Percentiles rank a stretch among this genome's conserved stretches.
Conservation (phyloP, 2,329 filamentous ascomycete species). For the Chaetomiaceae sp. region DNA sequence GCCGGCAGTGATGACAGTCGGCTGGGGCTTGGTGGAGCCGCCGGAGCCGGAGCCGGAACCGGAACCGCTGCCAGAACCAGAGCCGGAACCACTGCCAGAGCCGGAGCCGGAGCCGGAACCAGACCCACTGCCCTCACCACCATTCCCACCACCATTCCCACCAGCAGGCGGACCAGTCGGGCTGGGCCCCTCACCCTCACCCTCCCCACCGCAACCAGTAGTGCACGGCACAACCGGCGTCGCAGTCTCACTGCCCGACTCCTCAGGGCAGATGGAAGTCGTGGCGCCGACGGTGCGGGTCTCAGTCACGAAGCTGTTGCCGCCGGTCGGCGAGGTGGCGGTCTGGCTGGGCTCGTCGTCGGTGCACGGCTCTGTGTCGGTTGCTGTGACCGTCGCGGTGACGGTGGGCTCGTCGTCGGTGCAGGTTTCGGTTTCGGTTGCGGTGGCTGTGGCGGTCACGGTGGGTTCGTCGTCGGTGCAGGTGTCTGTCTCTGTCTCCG, state of each 20-base stretch:
- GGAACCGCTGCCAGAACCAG: background rate
- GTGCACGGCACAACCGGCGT: background rate
- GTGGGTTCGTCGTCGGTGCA: background rate
- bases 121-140: background rate
- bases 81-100: background rate
- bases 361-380: background rate
- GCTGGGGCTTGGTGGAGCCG: background rate
- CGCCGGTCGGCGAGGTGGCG: background rate
- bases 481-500: too few relatives aligned
- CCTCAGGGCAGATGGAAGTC: background rate
- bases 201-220: background rate
- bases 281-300: background rate
- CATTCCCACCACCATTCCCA: background rate
- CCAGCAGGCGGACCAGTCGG: background rate
- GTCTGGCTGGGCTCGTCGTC: background rate
- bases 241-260: background rate
- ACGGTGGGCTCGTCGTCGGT: background rate
- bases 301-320: background rate
- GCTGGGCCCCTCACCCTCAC: background rate
- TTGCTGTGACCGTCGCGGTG: background rate
- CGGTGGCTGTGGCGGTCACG: background rate
- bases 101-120: background rate
- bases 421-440: background rate
- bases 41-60: too few relatives aligned
- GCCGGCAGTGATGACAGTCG: background rate